Conservation (phyloP, 306 rosid genomes). For the Psophocarpus tetragonolobus region DNA sequence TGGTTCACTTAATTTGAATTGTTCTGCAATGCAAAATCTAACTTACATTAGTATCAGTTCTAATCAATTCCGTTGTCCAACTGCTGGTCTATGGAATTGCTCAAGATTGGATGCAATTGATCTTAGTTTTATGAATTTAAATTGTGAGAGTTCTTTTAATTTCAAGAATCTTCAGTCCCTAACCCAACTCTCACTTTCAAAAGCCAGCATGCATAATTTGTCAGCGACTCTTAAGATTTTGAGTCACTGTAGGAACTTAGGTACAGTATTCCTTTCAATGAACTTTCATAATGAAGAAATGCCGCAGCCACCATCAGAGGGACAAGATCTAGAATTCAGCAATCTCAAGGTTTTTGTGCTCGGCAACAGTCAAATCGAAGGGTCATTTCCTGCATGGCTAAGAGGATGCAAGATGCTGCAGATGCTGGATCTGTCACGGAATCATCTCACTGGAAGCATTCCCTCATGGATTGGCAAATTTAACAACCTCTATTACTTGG, state of each 20-base stretch:
- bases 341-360: conserved; percentile 39
- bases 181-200: conserved; percentile 36
- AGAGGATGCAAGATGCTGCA: conserved; percentile 40
- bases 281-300: conserved; percentile 45
- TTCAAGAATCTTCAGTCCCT: conserved; percentile 37
- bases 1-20: conserved; percentile 35
- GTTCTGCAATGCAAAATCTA: conserved; percentile 39
- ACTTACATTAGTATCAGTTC: conserved; percentile 34
- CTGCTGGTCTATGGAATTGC: conserved; percentile 39
- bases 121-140: conserved; percentile 37
- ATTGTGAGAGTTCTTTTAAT: conserved; percentile 23
- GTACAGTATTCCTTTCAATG: conserved; percentile 11
- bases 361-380: conserved; percentile 42
- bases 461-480: conserved; percentile 46
- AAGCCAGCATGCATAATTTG: conserved; percentile 23
- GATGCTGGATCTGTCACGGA: conserved; percentile 53
- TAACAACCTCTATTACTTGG: neutral
- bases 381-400: conserved; percentile 56
- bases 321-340: conserved; percentile 13
- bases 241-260: conserved; percentile 44
- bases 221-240: conserved; percentile 37
- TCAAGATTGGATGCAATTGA: conserved; percentile 26
- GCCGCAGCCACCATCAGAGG: conserved; percentile 21
- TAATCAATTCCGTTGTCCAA: conserved; percentile 41
- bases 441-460: conserved; percentile 40